Conservation (phyloP, 2,329 filamentous ascomycete genomes). For the Phyllosticta capitalensis region DNA sequence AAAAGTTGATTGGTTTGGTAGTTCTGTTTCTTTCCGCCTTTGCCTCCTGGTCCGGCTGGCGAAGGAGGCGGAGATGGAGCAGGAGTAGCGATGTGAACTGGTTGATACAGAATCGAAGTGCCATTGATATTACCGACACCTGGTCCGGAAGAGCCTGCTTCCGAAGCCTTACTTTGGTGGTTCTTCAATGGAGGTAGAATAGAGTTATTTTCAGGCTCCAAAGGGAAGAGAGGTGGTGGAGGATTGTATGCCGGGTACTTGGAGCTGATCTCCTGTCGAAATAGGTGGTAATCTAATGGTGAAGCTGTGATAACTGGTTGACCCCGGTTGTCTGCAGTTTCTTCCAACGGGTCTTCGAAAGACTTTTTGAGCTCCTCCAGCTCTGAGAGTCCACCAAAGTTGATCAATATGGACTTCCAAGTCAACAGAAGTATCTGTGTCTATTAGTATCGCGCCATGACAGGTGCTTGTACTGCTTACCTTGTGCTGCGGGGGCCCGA, state of each 20-base stretch:
- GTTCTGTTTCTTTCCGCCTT: slow-evolving; percentile 96
- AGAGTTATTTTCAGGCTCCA: slow-evolving; percentile 85
- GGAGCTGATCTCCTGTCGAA: slow-evolving; percentile 91
- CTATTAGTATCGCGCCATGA: not conserved
- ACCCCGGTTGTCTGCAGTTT: slow-evolving; percentile 49
- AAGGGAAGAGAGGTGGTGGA: slow-evolving; percentile 68
- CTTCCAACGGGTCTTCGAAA: slow-evolving; percentile 49
- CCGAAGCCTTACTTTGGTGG: slow-evolving; percentile 47
- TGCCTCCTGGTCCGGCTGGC: slow-evolving; percentile 71
- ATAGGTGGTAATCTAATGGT: slow-evolving; percentile 89
- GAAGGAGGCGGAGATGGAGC: slow-evolving; percentile 93
- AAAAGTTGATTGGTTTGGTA: slow-evolving; percentile 99
- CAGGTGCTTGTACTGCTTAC: not conserved
- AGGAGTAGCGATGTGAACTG: slow-evolving; percentile 96
- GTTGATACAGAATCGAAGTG: slow-evolving; percentile 80
- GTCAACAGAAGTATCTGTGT: slow-evolving; percentile 64
- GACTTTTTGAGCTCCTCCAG: slow-evolving; percentile 65
- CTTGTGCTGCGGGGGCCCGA: slow-evolving; percentile 46
- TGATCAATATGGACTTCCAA: slow-evolving; percentile 83
- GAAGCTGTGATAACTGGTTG: slow-evolving; percentile 84
- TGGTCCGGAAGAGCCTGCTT: slow-evolving; percentile 43
- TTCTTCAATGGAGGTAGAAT: slow-evolving; percentile 78
- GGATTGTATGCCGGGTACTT: slow-evolving; percentile 97
- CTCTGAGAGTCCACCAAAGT: slow-evolving; percentile 70
- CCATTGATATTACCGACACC: slow-evolving; percentile 40